Evolutionary conservation across 2,329 filamentous ascomycete species (phyloP).

Genomic region (Arthroderma uncinatum): DNA sequence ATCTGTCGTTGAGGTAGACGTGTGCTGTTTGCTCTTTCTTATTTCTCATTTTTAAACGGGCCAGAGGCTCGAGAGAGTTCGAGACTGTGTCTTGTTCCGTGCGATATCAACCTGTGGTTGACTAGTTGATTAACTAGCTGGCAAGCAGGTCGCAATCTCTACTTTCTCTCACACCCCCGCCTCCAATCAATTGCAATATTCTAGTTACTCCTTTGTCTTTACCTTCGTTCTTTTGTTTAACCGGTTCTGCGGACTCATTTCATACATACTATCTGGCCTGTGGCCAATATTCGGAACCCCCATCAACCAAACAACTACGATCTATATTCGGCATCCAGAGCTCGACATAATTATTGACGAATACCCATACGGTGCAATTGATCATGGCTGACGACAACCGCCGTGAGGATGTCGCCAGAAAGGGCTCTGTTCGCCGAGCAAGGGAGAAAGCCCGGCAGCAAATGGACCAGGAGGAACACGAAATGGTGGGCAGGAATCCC

Average conservation of each 20-base stretch:
- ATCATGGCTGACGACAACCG: not conserved
- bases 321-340: not conserved
- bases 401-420: slow-evolving; percentile 1
- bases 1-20: not conserved
- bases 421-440: slow-evolving; percentile 13
- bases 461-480: not conserved
- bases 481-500: not conserved
- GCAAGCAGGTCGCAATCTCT: not conserved
- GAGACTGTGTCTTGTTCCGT: not conserved
- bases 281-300: not conserved
- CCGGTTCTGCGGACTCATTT: not conserved
- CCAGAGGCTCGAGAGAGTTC: not conserved
- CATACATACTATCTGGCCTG: not conserved
- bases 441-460: slow-evolving; percentile 9
- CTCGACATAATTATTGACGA: not conserved
- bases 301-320: not conserved
- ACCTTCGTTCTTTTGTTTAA: not conserved
- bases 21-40: not conserved
- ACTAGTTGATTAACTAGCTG: not conserved
- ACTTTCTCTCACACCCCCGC: not conserved
- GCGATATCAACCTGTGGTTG: not conserved
- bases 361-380: not conserved
- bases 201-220: not conserved
- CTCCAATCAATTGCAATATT: not conserved
- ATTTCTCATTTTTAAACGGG: not conserved